Evolutionary conservation across 2,329 filamentous ascomycete species (phyloP).

Genomic region (Penicillium sclerotigenum): DNA sequence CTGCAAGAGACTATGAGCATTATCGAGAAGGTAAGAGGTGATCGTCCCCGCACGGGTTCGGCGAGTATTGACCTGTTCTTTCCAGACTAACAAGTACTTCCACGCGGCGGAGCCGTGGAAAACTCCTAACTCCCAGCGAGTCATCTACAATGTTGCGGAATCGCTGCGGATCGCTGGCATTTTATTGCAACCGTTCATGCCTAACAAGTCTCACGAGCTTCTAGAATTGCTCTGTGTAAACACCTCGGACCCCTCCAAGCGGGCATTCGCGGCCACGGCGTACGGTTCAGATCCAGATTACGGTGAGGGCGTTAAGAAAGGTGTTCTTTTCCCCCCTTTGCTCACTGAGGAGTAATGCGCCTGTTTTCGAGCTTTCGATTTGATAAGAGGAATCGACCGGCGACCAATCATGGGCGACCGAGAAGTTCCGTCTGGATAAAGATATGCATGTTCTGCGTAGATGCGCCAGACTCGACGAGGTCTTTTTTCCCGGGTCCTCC

Average conservation of each 20-base stretch:
- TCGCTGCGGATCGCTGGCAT: constrained; percentile 76
- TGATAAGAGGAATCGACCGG: constrained; percentile 26
- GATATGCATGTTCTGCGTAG: constrained; percentile 24
- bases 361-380: constrained; percentile 19
- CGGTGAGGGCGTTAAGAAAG: constrained; percentile 53
- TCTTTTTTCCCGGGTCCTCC: constrained; percentile 22
- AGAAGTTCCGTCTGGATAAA: constrained; percentile 12
- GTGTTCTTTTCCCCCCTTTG: constrained; percentile 53
- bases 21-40: constrained; percentile 54
- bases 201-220: constrained; percentile 66
- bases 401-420: constrained; percentile 21
- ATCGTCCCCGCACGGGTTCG: constrained; percentile 11
- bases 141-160: constrained; percentile 71
- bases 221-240: constrained; percentile 76
- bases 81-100: constrained; percentile 65
- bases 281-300: constrained; percentile 67
- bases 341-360: constrained; percentile 36
- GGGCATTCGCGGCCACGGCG: constrained; percentile 61
- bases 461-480: constrained; percentile 16
- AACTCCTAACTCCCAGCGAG: constrained; percentile 51
- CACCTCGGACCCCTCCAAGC: constrained; percentile 46
- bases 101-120: constrained; percentile 67
- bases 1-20: constrained; percentile 62
- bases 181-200: constrained; percentile 87
- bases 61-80: constrained; percentile 11